Evolutionary conservation across 2,329 filamentous ascomycete genomes (phyloP).

Genomic region (Samsoniella hepiali): DNA sequence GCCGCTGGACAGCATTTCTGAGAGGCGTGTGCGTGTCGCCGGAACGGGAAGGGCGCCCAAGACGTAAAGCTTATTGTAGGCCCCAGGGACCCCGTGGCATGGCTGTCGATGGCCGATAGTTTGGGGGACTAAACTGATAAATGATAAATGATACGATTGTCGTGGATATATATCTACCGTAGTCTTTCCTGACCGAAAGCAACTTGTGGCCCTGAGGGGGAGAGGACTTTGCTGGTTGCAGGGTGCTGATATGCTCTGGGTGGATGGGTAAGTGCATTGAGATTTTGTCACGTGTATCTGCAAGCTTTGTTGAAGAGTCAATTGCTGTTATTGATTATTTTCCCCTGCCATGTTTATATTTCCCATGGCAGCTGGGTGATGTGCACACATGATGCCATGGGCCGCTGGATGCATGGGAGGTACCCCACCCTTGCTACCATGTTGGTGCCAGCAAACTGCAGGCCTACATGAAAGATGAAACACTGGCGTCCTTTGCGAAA

Average conservation of each 20-base stretch:
- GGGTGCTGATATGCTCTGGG: background rate
- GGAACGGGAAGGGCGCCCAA: background rate
- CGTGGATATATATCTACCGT: too few relatives aligned
- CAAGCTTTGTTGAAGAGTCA: background rate
- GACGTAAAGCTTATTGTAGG: background rate
- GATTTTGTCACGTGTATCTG: background rate
- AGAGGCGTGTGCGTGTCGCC: background rate
- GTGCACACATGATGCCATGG: background rate
- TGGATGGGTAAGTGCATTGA: background rate
- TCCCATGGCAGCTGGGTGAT: background rate
- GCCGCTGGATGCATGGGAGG: background rate
- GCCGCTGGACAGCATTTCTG: background rate
- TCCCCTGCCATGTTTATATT: background rate
- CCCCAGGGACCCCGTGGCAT: background rate
- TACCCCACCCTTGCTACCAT: background rate
- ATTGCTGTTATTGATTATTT: background rate
- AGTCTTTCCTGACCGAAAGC: background rate
- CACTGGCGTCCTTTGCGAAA: background rate
- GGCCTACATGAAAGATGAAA: background rate
- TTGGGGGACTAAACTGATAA: background rate
- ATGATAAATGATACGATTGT: background rate
- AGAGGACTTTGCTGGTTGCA: background rate
- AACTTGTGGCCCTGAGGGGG: background rate
- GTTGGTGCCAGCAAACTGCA: background rate
- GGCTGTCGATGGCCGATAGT: background rate